Base-by-base conservation (phyloP, 1,139 yeast genomes). In the Candida albicans region DNA sequence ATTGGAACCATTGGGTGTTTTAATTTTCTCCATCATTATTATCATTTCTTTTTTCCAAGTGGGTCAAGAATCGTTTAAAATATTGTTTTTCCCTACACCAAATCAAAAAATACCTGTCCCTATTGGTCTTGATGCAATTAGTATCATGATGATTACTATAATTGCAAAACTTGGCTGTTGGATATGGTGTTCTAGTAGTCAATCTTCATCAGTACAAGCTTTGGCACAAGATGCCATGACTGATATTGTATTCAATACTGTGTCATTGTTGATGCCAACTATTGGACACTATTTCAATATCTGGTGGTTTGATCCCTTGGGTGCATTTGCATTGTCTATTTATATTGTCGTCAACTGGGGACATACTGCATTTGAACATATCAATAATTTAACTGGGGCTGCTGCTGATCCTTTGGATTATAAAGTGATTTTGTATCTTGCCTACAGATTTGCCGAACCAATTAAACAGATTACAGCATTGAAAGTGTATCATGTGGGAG, bases 221-320 rank as follows among this genome's bases (percentile, higher is more conserved):
- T 66, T 87, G 44, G 89, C 93, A 1, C 93, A 85, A 58, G 95
- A 87, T 64, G 95, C 95, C 0, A 70, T 76, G 64, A 86, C 91
- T 0, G 95, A 87, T 61, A 79, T 86, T 36, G 75, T 85, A 3
- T 87, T 87, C 69, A 84, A 84, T 41, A 57, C 75, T 1, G 84
- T 86, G 34, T 85, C 93, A 1, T 71, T 87, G 35, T 53, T 85
- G 15, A 84, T 87, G 74, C 95, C 95, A 0, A 53, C 84, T 0
- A 33, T 77, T 0, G 93, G 93, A 3, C 69, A 73, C 48, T 54
- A 62, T 28, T 61, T 77, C 30, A 59, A 73, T 27, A 57, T 75
- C 13, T 82, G 90, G 86, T 84, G 90, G 89, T 58, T 84, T 36
- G 64, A 87, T 65, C 83, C 95, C 0, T 55, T 80, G 7, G 95